Conservation (phyloP, 2,329 filamentous ascomycete genomes). For the Alternaria sp. region DNA sequence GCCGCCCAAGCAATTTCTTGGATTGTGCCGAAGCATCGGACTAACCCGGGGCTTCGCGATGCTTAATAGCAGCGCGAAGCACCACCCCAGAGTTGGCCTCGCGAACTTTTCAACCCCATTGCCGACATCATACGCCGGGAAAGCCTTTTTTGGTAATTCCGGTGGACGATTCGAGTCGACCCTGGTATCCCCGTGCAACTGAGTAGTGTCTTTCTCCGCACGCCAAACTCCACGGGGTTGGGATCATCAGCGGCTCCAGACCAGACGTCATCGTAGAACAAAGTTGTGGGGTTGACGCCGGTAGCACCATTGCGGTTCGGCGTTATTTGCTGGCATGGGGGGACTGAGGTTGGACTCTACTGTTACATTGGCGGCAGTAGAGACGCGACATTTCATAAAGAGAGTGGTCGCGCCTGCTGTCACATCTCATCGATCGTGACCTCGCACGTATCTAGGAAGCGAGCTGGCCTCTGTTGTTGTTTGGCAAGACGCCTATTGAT, state of each 20-base stretch:
- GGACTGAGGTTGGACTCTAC: conserved; percentile 13
- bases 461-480: conserved; percentile 8
- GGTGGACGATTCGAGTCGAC: conserved; percentile 1
- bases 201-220: conserved; percentile 25
- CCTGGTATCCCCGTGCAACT: conserved; percentile 12
- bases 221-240: conserved; percentile 27
- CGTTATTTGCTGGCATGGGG: conserved; percentile 13
- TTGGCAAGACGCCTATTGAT: background rate
- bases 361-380: conserved; percentile 18
- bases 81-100: conserved; percentile 10
- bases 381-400: conserved; percentile 11
- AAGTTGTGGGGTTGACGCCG: conserved; percentile 22
- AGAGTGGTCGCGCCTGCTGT: conserved; percentile 14
- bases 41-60: conserved; percentile 12
- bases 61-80: conserved; percentile 8
- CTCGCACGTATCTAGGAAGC: conserved; percentile 1
- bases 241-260: conserved; percentile 23
- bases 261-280: conserved; percentile 26
- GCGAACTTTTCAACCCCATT: background rate
- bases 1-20: conserved; percentile 18
- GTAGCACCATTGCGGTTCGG: conserved; percentile 15
- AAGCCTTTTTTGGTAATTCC: conserved; percentile 11
- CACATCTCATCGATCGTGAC: background rate
- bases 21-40: conserved; percentile 12
- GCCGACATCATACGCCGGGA: conserved; percentile 19